A percentile compares a stretch with the other conserved stretches of the same genome.
Evolutionary conservation across 176 grass and related monocot genomes (phyloP).

Genomic region (Triticum monococcum): DNA sequence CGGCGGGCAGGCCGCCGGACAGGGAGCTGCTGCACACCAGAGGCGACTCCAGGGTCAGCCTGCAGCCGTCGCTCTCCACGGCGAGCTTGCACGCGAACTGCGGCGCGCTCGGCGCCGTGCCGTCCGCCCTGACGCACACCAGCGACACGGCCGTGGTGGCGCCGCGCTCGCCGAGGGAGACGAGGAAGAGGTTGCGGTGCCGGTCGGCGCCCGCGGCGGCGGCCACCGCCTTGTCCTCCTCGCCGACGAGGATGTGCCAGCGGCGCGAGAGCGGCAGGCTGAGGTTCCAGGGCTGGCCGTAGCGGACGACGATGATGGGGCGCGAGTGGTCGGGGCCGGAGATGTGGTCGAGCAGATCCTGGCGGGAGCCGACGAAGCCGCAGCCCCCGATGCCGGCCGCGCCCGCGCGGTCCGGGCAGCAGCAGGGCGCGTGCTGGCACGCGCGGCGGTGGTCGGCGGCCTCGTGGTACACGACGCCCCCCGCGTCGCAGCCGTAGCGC

Average conservation of each 20-base stretch:
- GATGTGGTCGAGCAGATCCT: conserved; percentile 10
- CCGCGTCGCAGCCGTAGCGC: not conserved
- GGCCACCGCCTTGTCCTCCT: not conserved
- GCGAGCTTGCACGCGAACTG: conserved; percentile 14
- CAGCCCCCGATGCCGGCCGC: not conserved
- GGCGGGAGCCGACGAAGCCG: conserved; percentile 13
- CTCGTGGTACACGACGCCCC: not conserved
- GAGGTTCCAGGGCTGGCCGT: conserved; percentile 12
- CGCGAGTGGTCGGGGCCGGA: conserved; percentile 12
- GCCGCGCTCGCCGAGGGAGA: not conserved
- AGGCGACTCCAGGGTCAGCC: not conserved
- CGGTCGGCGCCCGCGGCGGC: not conserved
- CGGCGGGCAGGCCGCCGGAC: not conserved
- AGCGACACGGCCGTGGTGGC: not conserved
- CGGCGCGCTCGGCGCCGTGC: not conserved
- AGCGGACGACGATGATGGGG: conserved; percentile 10
- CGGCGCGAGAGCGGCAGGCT: conserved; percentile 6
- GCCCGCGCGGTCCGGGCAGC: not conserved
- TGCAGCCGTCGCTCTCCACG: not conserved
- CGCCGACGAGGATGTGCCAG: not conserved
- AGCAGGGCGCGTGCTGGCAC: conserved; percentile 8
- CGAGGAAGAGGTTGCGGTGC: not conserved
- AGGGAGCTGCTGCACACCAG: not conserved
- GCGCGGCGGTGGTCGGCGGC: not conserved
- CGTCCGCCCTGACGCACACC: conserved; percentile 9